Evolutionary conservation across 768 basidiomycete genomes (phyloP).

Genomic region (Russula brevipes): DNA sequence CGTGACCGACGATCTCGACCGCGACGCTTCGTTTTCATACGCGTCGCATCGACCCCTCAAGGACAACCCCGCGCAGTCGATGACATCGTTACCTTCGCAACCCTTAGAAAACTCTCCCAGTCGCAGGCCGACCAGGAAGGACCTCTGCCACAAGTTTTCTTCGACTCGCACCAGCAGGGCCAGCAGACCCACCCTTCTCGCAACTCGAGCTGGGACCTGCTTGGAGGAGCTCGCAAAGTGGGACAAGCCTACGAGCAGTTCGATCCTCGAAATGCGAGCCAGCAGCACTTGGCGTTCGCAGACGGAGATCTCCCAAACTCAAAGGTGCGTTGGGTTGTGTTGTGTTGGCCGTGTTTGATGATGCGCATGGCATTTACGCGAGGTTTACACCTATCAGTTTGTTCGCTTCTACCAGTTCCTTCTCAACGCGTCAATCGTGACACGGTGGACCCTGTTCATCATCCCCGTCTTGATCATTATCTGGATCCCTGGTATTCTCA

Average conservation of each 20-base stretch:
- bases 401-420: slow-evolving; percentile 67
- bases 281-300: slow-evolving; percentile 50
- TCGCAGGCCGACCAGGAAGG: slow-evolving; percentile 5
- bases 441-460: slow-evolving; percentile 77
- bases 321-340: slow-evolving; percentile 34
- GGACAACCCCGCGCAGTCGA: not conserved
- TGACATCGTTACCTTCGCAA: not conserved
- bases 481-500: slow-evolving; percentile 75
- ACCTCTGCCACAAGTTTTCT: not conserved
- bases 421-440: slow-evolving; percentile 67
- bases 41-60: slow-evolving; percentile 14
- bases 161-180: not conserved
- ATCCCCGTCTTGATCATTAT: slow-evolving; percentile 60
- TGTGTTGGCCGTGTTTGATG: not conserved
- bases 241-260: slow-evolving; percentile 56
- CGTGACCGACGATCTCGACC: slow-evolving; percentile 10
- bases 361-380: not conserved
- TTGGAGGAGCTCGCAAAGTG: slow-evolving; percentile 45
- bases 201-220: slow-evolving; percentile 46
- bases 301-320: slow-evolving; percentile 58
- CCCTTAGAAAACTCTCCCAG: not conserved
- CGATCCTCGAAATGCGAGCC: slow-evolving; percentile 48
- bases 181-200: not conserved
- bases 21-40: slow-evolving; percentile 14
- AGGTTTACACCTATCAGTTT: slow-evolving; percentile 37